A percentile compares a stretch with the other conserved stretches of the same genome.
Evolutionary conservation across 106 monocot species (phyloP).

Genomic region (Apostasia ramifera): DNA sequence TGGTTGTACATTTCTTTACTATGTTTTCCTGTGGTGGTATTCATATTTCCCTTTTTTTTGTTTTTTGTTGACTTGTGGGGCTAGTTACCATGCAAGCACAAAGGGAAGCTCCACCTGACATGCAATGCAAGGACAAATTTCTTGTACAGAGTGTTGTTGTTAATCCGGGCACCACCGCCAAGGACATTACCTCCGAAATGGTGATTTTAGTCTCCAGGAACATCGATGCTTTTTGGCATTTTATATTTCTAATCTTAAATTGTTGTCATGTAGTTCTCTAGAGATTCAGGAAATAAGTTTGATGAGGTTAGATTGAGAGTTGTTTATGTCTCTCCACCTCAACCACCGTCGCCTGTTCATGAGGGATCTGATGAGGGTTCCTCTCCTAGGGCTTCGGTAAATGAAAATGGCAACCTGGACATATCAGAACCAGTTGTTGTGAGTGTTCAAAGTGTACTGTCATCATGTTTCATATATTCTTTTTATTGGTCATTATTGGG

Average conservation of each 20-base stretch:
- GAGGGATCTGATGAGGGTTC: conserved; percentile 76
- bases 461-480: neutral
- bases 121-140: conserved; percentile 88
- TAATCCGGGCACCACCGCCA: conserved; percentile 15
- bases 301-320: conserved; percentile 80
- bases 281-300: conserved; percentile 65
- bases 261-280: conserved; percentile 45
- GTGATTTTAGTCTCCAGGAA: conserved; percentile 22
- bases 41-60: conserved; percentile 1
- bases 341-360: conserved; percentile 68
- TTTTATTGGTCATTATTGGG: neutral
- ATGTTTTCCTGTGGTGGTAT: neutral
- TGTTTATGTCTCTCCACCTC: conserved; percentile 58
- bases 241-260: neutral
- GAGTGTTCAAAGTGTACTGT: conserved; percentile 7
- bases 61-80: conserved; percentile 5
- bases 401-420: conserved; percentile 22
- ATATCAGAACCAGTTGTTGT: conserved; percentile 29
- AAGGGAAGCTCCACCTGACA: conserved; percentile 53
- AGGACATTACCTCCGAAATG: conserved; percentile 69
- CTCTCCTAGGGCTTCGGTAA: conserved; percentile 48
- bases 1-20: neutral
- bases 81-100: conserved; percentile 96
- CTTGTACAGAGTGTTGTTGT: conserved; percentile 64
- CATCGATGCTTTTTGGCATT: neutral